Conservation (phyloP, 2,329 filamentous ascomycete genomes). For the Colletotrichum noveboracense region DNA sequence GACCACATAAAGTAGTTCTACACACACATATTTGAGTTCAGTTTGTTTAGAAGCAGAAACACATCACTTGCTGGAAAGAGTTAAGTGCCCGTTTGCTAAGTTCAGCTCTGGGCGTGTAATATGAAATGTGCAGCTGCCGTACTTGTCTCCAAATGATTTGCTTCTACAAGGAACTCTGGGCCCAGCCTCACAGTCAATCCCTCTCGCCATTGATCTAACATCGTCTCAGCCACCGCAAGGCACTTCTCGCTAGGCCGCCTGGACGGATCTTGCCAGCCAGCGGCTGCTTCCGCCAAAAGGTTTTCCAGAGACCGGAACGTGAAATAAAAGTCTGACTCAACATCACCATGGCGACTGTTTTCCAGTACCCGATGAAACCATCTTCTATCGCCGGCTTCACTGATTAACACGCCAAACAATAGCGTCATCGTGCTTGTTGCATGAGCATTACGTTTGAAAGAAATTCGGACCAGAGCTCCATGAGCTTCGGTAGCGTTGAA, state of each 20-base stretch:
- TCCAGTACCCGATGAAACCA: neutral
- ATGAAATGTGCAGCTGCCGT: neutral
- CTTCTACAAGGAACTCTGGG: neutral
- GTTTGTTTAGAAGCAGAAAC: no score
- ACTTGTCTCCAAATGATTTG: neutral
- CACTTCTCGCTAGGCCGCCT: neutral
- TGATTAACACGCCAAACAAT: neutral
- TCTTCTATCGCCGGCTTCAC: neutral
- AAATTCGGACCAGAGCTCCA: neutral
- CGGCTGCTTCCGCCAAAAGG: neutral
- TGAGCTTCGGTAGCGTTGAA: neutral
- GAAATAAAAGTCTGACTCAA: rapidly evolving
- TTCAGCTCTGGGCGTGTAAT: neutral
- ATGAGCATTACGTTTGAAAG: neutral
- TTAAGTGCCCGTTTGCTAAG: rapidly evolving
- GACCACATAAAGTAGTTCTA: no score
- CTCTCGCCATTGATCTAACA: rapidly evolving
- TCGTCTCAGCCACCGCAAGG: neutral
- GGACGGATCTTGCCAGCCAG: neutral
- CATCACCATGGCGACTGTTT: rapidly evolving
- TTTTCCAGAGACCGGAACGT: neutral
- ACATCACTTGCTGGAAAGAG: rapidly evolving
- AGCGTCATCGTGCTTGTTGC: neutral
- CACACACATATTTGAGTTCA: no score
- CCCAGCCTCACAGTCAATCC: neutral